Evolutionary conservation across 202 grass and related monocot species (phyloP), one percentile per base, ranked within the genome.

Genomic region (Digitaria exilis): DNA sequence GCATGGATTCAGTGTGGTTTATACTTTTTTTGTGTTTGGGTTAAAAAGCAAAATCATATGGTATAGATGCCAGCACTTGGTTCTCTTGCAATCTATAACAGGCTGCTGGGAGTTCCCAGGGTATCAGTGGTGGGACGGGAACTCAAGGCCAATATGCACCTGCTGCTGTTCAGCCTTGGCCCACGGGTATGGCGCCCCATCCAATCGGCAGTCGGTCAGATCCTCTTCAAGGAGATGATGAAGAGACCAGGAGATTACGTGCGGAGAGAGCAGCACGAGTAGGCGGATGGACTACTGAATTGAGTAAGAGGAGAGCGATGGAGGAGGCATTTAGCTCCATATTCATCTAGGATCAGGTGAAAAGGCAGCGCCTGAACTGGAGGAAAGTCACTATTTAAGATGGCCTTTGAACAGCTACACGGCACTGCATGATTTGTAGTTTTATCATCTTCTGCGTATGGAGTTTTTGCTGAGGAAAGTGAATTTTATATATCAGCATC

Each of bases 81-180:
- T 80, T 28, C 82, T 84, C 58, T 31, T 89, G 46, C 11, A 79
- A 74, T 73, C 4, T 78, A 52, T 79, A 63, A 76, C 87, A 98
- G 96, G 89, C 84, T 81, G 87, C 80, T 81, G 87, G 70, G 80
- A 92, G 80, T 80, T 88, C 91, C 29, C 93, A 95, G 83, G 92
- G 90, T 57, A 88, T 89, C 82, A 85, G 73, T 61, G 63, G 89
- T 18, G 87, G 67, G 24, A 46, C 71, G 0, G 86, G 87, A 81
- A 56, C 86, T 80, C 92, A 95, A 82, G 96, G 92, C 25, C 90
- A 93, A 62, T 98, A 98, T 87, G 96, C 89, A 0, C 92, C 96
- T 7, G 76, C 96, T 22, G 82, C 87, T 0, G 69, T 89, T 63
- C 92, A 95, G 56, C 93, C 92, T 46, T 89, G 93, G 30, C 96